Conservation (phyloP, 768 basidiomycete genomes). For the Pleurotus tuber-regium region DNA sequence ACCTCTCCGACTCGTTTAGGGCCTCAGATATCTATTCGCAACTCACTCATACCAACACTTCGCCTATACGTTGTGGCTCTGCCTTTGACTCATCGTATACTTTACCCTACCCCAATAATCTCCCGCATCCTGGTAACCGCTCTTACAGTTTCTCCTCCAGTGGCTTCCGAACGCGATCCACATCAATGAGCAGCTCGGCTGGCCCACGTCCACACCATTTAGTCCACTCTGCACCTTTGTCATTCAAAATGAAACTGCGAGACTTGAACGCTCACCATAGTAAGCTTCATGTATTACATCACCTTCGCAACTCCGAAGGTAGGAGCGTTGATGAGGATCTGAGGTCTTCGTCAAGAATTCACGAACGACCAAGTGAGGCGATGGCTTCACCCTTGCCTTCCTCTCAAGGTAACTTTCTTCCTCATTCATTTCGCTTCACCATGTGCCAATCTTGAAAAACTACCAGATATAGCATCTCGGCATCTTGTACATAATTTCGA, state of each 20-base stretch:
- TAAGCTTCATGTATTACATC: conserved; percentile 1
- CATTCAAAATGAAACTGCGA: not conserved
- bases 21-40: not conserved
- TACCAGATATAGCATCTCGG: too few relatives aligned
- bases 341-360: too few relatives aligned
- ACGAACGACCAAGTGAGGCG: too few relatives aligned
- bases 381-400: too few relatives aligned
- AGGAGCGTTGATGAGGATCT: not conserved
- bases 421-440: too few relatives aligned
- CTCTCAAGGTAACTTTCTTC: too few relatives aligned
- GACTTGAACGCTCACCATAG: conserved; percentile 7
- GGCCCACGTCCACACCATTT: not conserved
- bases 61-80: not conserved
- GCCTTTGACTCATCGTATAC: not conserved
- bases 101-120: not conserved
- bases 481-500: too few relatives aligned
- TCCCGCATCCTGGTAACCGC: not conserved
- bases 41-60: not conserved
- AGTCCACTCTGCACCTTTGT: not conserved
- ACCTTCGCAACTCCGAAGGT: not conserved
- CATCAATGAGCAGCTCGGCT: not conserved
- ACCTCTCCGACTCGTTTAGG: conserved; percentile 2
- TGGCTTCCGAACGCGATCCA: conserved; percentile 4
- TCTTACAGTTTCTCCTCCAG: conserved; percentile 2
- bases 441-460: too few relatives aligned